Evolutionary conservation across 106 monocot species (phyloP).

Genomic region (Dendrobium huoshanense): DNA sequence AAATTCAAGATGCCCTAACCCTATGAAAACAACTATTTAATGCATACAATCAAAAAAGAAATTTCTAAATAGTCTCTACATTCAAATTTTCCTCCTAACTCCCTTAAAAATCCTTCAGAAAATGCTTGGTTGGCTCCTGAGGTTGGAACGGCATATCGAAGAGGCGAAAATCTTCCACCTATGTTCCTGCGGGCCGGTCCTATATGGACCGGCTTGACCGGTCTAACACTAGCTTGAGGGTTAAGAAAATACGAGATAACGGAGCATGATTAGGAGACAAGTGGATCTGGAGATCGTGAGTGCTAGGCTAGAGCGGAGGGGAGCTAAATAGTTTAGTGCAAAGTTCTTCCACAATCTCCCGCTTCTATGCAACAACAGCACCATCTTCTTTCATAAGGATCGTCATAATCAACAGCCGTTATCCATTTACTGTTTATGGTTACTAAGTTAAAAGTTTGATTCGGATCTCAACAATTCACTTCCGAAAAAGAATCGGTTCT

Average conservation of each 20-base stretch:
- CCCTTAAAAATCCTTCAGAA: no score
- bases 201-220: no score
- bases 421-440: constrained; percentile 26
- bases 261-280: constrained; percentile 52
- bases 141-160: no score
- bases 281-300: constrained; percentile 67
- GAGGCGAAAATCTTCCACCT: no score
- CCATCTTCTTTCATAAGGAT: constrained; percentile 66
- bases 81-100: no score
- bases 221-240: constrained; percentile 37
- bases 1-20: no score
- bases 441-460: constrained; percentile 7
- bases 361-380: constrained; percentile 70
- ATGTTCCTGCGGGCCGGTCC: no score
- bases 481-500: not conserved
- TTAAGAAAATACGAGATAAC: constrained; percentile 50
- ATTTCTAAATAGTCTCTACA: no score
- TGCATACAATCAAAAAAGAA: no score
- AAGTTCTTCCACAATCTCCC: constrained; percentile 68
- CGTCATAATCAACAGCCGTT: constrained; percentile 43
- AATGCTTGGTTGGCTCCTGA: no score
- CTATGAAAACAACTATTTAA: no score
- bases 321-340: constrained; percentile 19
- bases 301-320: constrained; percentile 24
- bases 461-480: constrained; percentile 1